Percentiles rank a stretch among this genome's conserved stretches.
phyloP scores from a whole-genome alignment of 192 early-diverging fungal genomes.

The Umbelopsis vinacea region DNA sequence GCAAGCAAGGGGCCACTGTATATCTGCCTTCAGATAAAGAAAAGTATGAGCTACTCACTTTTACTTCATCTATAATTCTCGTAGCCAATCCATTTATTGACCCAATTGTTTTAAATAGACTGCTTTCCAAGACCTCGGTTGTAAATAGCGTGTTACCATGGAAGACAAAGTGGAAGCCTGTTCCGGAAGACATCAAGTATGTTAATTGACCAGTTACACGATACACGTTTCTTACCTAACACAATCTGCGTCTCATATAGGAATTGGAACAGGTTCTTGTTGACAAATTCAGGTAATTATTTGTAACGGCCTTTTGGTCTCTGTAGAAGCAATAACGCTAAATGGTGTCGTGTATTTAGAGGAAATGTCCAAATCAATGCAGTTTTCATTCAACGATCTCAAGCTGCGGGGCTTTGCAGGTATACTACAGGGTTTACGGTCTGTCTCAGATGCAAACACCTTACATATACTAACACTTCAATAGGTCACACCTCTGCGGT shows the following conservation, averaged over 20 bases:
- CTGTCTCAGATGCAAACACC: neutral
- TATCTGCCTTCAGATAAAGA: constrained; percentile 6
- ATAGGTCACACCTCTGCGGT: constrained; percentile 58
- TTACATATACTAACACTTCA: neutral
- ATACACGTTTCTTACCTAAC: neutral
- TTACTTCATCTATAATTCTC: neutral
- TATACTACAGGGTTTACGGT: constrained; percentile 5
- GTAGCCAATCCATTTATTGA: neutral
- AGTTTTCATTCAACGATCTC: constrained; percentile 66
- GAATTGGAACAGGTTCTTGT: constrained; percentile 66
- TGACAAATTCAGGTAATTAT: constrained; percentile 55
- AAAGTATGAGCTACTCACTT: constrained; percentile 5
- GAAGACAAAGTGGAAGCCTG: constrained; percentile 47
- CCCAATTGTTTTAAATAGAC: neutral
- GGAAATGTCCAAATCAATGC: constrained; percentile 69
- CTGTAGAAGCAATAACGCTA: neutral
- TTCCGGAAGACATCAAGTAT: constrained; percentile 46
- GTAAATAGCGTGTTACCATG: constrained; percentile 43
- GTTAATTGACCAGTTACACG: neutral
- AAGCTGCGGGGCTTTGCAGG: constrained; percentile 63
- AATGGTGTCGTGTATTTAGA: constrained; percentile 33
- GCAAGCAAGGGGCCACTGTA: neutral
- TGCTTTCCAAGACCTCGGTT: constrained; percentile 6
- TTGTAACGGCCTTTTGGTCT: neutral
- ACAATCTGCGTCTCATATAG: constrained; percentile 26